phyloP scores from a whole-genome alignment of 345 rosid genomes.

The Kandelia obovata region DNA sequence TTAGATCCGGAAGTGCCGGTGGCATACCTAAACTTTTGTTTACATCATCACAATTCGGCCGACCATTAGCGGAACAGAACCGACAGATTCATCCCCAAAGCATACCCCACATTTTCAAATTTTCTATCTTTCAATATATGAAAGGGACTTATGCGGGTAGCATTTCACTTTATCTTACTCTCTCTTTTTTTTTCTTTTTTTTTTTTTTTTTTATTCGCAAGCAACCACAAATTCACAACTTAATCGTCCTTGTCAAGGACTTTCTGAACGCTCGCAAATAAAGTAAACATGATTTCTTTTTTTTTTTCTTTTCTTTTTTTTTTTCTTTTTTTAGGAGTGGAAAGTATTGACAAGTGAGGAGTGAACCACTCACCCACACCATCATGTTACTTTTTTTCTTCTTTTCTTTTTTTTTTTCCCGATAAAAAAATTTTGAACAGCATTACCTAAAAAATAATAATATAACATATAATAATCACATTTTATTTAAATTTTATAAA shows the following conservation, averaged over 20 bases:
- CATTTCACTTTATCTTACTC: conserved; percentile 12
- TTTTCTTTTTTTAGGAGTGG: background rate
- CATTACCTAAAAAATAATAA: too few relatives aligned
- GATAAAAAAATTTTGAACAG: too few relatives aligned
- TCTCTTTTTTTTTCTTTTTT: background rate
- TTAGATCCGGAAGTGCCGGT: conserved; percentile 30
- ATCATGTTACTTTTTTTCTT: background rate
- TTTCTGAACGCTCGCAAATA: conserved; percentile 16
- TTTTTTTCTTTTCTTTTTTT: background rate
- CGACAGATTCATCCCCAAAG: conserved; percentile 13
- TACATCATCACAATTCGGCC: background rate
- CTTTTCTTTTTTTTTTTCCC: too few relatives aligned
- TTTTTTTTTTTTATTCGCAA: conserved; percentile 13
- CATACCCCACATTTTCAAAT: conserved; percentile 15
- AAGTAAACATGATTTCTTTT: conserved; percentile 1
- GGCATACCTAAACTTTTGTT: conserved; percentile 7
- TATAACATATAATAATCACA: too few relatives aligned
- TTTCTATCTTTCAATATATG: conserved; percentile 31
- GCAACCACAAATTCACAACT: conserved; percentile 15
- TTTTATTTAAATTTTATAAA: too few relatives aligned
- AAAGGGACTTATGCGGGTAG: conserved; percentile 49
- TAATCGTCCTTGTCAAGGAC: conserved; percentile 44
- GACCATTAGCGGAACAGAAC: conserved; percentile 14
- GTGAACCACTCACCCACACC: conserved; percentile 3
- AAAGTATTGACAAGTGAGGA: conserved; percentile 6